Evolutionary conservation across 1,284 basidiomycete genomes (phyloP).

Genomic region (Moesziomyces parantarcticus): DNA sequence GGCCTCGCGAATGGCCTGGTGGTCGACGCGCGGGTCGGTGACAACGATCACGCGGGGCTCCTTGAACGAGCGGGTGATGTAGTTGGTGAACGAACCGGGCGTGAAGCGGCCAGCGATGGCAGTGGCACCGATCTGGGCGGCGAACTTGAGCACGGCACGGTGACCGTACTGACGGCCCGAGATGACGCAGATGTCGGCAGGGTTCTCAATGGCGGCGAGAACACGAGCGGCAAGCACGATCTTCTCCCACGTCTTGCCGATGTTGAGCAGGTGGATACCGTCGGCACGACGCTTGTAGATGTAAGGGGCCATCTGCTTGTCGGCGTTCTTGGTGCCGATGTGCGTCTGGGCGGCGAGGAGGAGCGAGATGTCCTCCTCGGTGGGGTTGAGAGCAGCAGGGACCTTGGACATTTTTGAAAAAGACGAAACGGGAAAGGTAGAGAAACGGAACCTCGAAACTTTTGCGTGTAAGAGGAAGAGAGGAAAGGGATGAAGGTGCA

Average conservation of each 20-base stretch:
- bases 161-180: slow-evolving; percentile 98
- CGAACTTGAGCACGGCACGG: slow-evolving; percentile 98
- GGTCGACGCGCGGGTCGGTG: slow-evolving; percentile 98
- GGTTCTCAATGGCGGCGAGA: slow-evolving; percentile 82
- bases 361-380: slow-evolving; percentile 96
- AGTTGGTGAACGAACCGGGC: slow-evolving; percentile 96
- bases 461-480: slow-evolving; percentile 42
- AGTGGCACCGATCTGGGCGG: slow-evolving; percentile 95
- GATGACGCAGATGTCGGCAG: slow-evolving; percentile 96
- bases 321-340: slow-evolving; percentile 89
- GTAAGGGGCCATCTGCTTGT: slow-evolving; percentile 98
- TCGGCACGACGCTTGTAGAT: slow-evolving; percentile 96
- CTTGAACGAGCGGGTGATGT: slow-evolving; percentile 99
- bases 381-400: slow-evolving; percentile 89
- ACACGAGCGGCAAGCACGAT: slow-evolving; percentile 71
- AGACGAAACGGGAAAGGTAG: slow-evolving; percentile 8
- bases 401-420: slow-evolving; percentile 75
- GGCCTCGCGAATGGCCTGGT: slow-evolving; percentile 99
- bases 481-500: slow-evolving; percentile 24
- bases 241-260: slow-evolving; percentile 99
- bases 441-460: slow-evolving; percentile 51
- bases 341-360: slow-evolving; percentile 95
- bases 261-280: slow-evolving; percentile 97
- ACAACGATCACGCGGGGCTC: slow-evolving; percentile 98
- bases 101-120: slow-evolving; percentile 99